These are phyloP conservation scores for Corylus americana DNA, from an alignment of 306 rosid genomes.

Conservation along the genomic window DNA sequence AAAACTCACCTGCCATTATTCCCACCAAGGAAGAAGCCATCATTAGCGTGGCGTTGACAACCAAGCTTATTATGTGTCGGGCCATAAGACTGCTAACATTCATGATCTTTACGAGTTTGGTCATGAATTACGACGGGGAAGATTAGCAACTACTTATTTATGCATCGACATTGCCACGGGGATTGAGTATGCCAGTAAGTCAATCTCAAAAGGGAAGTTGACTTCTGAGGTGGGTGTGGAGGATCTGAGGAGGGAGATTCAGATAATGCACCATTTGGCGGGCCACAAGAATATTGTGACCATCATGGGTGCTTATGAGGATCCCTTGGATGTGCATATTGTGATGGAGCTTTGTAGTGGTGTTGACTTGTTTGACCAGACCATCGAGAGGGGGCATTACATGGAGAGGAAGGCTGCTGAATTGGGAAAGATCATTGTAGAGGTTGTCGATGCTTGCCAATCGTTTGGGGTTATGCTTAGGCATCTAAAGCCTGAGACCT, in stretches of 20 bases:
- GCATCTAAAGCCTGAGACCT: slow-evolving; percentile 88
- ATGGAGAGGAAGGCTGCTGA: slow-evolving; percentile 86
- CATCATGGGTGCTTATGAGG: slow-evolving; percentile 92
- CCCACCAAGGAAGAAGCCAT: slow-evolving; percentile 38
- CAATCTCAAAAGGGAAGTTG: slow-evolving; percentile 87
- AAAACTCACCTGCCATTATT: slow-evolving; percentile 16
- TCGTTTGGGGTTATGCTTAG: slow-evolving; percentile 95
- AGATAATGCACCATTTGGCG: slow-evolving; percentile 91
- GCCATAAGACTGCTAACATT: slow-evolving; percentile 80
- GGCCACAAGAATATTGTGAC: slow-evolving; percentile 88
- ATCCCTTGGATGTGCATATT: slow-evolving; percentile 79
- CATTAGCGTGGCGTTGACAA: slow-evolving; percentile 66
- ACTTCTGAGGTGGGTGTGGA: slow-evolving; percentile 84
- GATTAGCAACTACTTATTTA: slow-evolving; percentile 56
- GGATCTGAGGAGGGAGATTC: slow-evolving; percentile 89
- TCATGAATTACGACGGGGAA: slow-evolving; percentile 81
- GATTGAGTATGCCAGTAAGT: slow-evolving; percentile 77
- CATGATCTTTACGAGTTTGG: slow-evolving; percentile 85
- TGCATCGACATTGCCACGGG: slow-evolving; percentile 61
- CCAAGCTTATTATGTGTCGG: slow-evolving; percentile 79
- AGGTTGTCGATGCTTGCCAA: slow-evolving; percentile 91
- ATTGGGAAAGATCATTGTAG: slow-evolving; percentile 78
- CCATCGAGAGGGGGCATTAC: slow-evolving; percentile 85
- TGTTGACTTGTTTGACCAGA: slow-evolving; percentile 82
- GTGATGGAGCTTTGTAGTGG: slow-evolving; percentile 95